phyloP scores from a whole-genome alignment of 192 early-diverging fungal genomes.

The Backusella parvicylindrica region DNA sequence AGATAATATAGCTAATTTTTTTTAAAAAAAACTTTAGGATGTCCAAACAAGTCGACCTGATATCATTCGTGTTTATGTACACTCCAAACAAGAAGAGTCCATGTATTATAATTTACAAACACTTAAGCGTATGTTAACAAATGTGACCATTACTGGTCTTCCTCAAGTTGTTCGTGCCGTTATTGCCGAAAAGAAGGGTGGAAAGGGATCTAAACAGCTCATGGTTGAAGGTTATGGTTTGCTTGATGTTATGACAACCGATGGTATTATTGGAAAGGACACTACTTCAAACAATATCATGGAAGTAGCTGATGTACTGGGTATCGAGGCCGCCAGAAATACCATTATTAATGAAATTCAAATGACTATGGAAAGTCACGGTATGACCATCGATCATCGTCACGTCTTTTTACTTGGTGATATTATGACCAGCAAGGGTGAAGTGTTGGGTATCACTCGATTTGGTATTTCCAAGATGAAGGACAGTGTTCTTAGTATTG shows the following conservation, averaged over 20 bases:
- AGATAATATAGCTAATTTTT: slow-evolving; percentile 1
- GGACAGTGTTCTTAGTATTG: slow-evolving; percentile 98
- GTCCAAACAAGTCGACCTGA: slow-evolving; percentile 59
- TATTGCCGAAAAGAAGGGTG: slow-evolving; percentile 65
- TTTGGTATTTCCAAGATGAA: slow-evolving; percentile 99
- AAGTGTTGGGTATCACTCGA: slow-evolving; percentile 96
- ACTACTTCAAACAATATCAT: slow-evolving; percentile 90
- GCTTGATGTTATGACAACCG: slow-evolving; percentile 91
- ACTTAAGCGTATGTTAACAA: slow-evolving; percentile 81
- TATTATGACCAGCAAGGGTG: slow-evolving; percentile 98
- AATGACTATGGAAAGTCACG: slow-evolving; percentile 81
- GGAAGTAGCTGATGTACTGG: slow-evolving; percentile 86
- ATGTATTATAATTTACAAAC: slow-evolving; percentile 74
- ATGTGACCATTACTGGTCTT: slow-evolving; percentile 86
- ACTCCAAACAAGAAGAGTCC: slow-evolving; percentile 54
- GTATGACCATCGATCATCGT: slow-evolving; percentile 92
- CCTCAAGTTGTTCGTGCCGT: slow-evolving; percentile 82
- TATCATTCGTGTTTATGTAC: slow-evolving; percentile 65
- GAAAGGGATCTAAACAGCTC: slow-evolving; percentile 60
- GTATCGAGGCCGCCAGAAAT: slow-evolving; percentile 92
- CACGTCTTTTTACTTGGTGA: slow-evolving; percentile 97
- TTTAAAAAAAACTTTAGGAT: slow-evolving; percentile 30
- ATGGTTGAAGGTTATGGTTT: slow-evolving; percentile 94
- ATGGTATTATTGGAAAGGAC: slow-evolving; percentile 79
- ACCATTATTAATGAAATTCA: slow-evolving; percentile 91